Conservation (phyloP, 164 flowering plant genomes). For the Cinnamomum micranthum region DNA sequence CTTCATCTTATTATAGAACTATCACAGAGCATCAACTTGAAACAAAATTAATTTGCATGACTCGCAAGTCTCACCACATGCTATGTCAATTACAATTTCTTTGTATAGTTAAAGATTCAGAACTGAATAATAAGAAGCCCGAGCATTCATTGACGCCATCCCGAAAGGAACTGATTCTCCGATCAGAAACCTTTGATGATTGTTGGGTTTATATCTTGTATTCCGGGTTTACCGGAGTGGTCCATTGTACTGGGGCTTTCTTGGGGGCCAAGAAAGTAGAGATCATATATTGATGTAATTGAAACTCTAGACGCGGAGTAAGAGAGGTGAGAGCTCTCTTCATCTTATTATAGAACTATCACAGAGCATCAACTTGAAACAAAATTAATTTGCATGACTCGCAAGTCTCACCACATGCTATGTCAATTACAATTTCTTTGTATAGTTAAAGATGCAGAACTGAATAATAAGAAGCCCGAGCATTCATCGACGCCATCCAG, state of each 20-base stretch:
- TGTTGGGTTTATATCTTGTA: no score
- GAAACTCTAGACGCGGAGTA: no score
- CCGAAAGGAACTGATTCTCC: neutral
- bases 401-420: no score
- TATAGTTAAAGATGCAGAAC: neutral
- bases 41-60: neutral
- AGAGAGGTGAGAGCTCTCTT: no score
- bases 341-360: neutral
- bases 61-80: no score
- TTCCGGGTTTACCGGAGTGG: no score
- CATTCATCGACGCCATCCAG: neutral
- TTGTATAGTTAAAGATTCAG: neutral
- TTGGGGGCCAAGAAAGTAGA: no score
- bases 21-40: neutral
- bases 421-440: neutral
- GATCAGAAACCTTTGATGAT: no score
- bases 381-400: no score
- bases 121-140: neutral
- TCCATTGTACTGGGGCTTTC: no score
- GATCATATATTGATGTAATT: no score
- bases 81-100: neutral
- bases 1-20: neutral
- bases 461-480: neutral
- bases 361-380: neutral
- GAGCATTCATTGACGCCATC: neutral